Percentiles rank a stretch among this genome's conserved stretches.
Conservation (phyloP, 2,329 filamentous ascomycete genomes). For the Bretziella fagacearum region DNA sequence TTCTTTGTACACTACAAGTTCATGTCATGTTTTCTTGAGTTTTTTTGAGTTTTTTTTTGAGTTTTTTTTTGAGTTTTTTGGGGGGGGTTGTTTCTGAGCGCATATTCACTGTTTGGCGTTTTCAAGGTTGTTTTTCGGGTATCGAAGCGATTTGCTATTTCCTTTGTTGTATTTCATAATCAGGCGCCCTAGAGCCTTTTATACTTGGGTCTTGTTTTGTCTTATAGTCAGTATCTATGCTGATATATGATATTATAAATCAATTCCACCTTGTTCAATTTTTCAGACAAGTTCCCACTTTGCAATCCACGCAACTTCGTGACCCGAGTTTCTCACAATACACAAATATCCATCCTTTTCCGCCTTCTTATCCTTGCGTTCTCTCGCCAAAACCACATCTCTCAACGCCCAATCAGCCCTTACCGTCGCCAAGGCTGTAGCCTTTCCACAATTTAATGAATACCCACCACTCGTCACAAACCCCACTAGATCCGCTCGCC, state of each 20-base stretch:
- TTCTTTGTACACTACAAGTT: too few species aligned
- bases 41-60: constrained; percentile 2
- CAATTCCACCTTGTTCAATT: constrained; percentile 20
- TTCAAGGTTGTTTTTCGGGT: constrained; percentile 1
- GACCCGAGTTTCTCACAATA: constrained; percentile 67
- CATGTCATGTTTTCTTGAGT: too few species aligned
- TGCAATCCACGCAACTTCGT: constrained; percentile 61
- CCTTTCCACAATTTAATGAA: constrained; percentile 58
- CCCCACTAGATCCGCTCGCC: constrained; percentile 60
- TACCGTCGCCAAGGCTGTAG: constrained; percentile 58
- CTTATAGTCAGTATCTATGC: not conserved
- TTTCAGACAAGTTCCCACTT: constrained; percentile 48
- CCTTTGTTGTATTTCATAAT: too few species aligned
- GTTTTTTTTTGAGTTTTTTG: too few species aligned
- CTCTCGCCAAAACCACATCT: constrained; percentile 4
- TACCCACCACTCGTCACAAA: constrained; percentile 82
- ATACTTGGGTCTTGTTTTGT: not conserved
- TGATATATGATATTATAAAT: not conserved
- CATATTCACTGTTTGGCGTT: too few species aligned
- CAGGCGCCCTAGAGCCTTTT: too few species aligned
- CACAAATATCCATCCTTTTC: constrained; percentile 41
- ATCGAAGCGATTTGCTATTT: not conserved
- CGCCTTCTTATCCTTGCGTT: constrained; percentile 17
- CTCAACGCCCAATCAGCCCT: constrained; percentile 6
- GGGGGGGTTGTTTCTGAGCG: too few species aligned